Percentiles rank a stretch among this genome's conserved stretches.
Conservation (phyloP, 108 stramenopile genomes). For the Fragilariopsis cylindrus region DNA sequence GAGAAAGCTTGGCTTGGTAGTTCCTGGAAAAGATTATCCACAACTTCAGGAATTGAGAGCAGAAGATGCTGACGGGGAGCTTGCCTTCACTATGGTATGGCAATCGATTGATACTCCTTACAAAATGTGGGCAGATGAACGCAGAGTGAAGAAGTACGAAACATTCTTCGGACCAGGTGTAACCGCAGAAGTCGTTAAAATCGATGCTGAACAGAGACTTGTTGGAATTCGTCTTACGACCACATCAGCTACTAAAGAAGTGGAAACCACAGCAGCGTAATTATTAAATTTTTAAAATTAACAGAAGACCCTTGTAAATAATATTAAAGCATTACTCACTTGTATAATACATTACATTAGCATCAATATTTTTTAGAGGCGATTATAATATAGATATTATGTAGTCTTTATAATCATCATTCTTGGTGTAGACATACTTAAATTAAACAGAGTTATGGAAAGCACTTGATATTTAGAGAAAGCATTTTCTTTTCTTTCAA, state of each 20-base stretch:
- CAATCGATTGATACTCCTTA: conserved; percentile 93
- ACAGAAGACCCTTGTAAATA: neutral
- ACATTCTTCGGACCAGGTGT: conserved; percentile 94
- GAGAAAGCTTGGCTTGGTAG: conserved; percentile 91
- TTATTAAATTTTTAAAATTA: neutral
- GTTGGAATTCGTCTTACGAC: conserved; percentile 94
- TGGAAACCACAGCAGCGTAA: conserved; percentile 1
- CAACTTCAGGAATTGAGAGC: conserved; percentile 89
- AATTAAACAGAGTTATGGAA: too few species aligned
- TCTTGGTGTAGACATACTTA: too few species aligned
- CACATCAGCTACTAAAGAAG: conserved; percentile 11
- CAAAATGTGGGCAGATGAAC: conserved; percentile 97
- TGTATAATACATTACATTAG: too few species aligned
- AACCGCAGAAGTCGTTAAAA: conserved; percentile 89
- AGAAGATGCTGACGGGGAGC: conserved; percentile 61
- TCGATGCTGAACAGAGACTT: conserved; percentile 89
- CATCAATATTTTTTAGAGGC: too few species aligned
- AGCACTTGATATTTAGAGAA: too few species aligned
- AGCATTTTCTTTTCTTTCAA: too few species aligned
- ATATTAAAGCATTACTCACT: too few species aligned
- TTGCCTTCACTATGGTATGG: conserved; percentile 94
- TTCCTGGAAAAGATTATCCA: conserved; percentile 94
- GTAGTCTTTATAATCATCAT: too few species aligned
- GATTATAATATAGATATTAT: too few species aligned
- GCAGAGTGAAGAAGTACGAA: conserved; percentile 89